phyloP scores from a whole-genome alignment of 257 asterid species.

The Asclepias syriaca region DNA sequence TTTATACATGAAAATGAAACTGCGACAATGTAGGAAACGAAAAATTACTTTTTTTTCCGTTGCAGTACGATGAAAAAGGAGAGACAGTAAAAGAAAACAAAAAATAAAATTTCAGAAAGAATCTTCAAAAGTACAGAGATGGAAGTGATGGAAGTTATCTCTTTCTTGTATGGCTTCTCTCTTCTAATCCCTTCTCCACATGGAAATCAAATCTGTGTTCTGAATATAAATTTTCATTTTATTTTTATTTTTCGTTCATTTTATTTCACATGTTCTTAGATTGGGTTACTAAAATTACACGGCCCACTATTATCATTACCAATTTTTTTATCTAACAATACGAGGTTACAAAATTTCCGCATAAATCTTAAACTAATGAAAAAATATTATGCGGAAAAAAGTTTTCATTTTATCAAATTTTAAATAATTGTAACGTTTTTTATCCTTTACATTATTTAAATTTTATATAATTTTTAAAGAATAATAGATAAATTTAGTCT shows the following conservation, averaged over 20 bases:
- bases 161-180: slow-evolving; percentile 19
- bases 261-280: background rate
- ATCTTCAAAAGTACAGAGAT: background rate
- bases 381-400: no score
- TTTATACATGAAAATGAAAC: background rate
- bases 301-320: no score
- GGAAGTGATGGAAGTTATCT: slow-evolving; percentile 23
- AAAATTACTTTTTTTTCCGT: background rate
- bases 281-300: no score
- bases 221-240: background rate
- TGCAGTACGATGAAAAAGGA: background rate
- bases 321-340: no score
- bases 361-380: no score
- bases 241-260: background rate
- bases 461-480: no score
- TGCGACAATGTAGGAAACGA: background rate
- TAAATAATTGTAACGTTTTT: no score
- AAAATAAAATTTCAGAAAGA: slow-evolving; percentile 7
- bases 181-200: background rate
- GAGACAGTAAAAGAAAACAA: background rate
- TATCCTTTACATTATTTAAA: no score
- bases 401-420: no score
- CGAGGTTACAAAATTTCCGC: no score
- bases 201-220: background rate
- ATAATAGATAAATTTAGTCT: no score